phyloP scores from a whole-genome alignment of 139 green algal species.

The Chlorella sorokiniana region DNA sequence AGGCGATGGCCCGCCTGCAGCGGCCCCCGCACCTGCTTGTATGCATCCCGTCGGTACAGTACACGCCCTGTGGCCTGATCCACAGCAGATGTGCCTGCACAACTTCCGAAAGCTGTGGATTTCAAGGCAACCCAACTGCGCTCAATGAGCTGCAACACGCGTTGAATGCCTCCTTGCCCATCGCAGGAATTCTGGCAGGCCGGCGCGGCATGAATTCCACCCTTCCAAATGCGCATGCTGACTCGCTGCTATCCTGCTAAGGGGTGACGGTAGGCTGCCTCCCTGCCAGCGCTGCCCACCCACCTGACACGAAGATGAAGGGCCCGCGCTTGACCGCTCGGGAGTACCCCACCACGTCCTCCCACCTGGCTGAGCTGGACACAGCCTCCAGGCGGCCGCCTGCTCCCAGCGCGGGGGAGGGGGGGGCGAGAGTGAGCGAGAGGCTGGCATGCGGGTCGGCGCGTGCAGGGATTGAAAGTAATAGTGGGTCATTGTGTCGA shows the following conservation, averaged over 20 bases:
- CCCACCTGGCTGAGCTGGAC: conserved; percentile 14
- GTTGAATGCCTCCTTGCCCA: too few relatives aligned
- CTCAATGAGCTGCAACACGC: not conserved
- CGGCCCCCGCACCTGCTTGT: not conserved
- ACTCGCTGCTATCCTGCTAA: not conserved
- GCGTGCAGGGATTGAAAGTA: too few relatives aligned
- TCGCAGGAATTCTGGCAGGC: too few relatives aligned
- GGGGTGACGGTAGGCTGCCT: too few relatives aligned
- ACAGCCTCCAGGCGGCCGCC: conserved; percentile 18
- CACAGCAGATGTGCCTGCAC: conserved; percentile 29
- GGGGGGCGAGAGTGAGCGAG: not conserved
- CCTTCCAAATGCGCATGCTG: not conserved
- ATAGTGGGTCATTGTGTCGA: too few relatives aligned
- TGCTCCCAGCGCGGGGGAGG: not conserved
- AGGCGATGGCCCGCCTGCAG: too few relatives aligned
- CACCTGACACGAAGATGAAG: conserved; percentile 23
- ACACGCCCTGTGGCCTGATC: conserved; percentile 28
- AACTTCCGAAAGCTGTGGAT: not conserved
- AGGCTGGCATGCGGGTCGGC: too few relatives aligned
- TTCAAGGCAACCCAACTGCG: too few relatives aligned
- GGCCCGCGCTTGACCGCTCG: conserved; percentile 10
- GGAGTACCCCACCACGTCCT: conserved; percentile 35
- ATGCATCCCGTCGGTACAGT: conserved; percentile 23
- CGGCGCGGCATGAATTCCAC: too few relatives aligned
- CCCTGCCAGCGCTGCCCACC: too few relatives aligned